A percentile compares a stretch with the other conserved stretches of the same genome.
Evolutionary conservation across 192 early-diverging fungal genomes (phyloP).

Genomic region (Gigaspora rosea): DNA sequence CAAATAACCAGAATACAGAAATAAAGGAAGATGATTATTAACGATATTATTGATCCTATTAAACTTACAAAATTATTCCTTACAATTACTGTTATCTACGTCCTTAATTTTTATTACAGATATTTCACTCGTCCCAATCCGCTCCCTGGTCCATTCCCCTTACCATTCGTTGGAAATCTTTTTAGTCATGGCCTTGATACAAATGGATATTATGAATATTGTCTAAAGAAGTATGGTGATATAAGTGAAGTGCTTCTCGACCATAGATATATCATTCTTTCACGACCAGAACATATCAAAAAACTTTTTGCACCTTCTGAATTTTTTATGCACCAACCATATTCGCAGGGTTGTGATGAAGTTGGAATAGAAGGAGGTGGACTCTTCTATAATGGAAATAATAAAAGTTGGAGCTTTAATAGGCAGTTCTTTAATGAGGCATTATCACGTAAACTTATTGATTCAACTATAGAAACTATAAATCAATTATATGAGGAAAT

Average conservation of each 20-base stretch:
- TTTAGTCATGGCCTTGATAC: slow-evolving; percentile 2
- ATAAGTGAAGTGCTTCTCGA: slow-evolving; percentile 5
- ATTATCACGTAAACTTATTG: slow-evolving; percentile 3
- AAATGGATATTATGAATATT: not conserved
- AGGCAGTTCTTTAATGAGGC: not conserved
- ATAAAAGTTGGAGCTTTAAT: not conserved
- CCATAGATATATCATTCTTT: slow-evolving; percentile 7
- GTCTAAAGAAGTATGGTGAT: slow-evolving; percentile 12
- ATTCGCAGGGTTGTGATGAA: not conserved
- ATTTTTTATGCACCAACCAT: not conserved
- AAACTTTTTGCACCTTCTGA: not conserved
- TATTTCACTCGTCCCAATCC: not conserved
- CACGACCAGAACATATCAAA: slow-evolving; percentile 1
- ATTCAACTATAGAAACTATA: not conserved
- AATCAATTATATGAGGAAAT: not conserved
- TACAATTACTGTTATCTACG: not conserved
- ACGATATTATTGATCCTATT: not conserved
- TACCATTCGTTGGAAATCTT: slow-evolving; percentile 4
- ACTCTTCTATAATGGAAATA: not conserved
- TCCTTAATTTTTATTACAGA: not conserved
- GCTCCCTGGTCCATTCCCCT: slow-evolving; percentile 5
- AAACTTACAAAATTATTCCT: not conserved
- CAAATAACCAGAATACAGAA: not conserved
- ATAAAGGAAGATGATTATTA: not conserved
- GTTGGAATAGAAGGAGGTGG: not conserved